Evolutionary conservation across 495 filamentous ascomycete species (phyloP).

Genomic region (Alectoria sarmentosa): DNA sequence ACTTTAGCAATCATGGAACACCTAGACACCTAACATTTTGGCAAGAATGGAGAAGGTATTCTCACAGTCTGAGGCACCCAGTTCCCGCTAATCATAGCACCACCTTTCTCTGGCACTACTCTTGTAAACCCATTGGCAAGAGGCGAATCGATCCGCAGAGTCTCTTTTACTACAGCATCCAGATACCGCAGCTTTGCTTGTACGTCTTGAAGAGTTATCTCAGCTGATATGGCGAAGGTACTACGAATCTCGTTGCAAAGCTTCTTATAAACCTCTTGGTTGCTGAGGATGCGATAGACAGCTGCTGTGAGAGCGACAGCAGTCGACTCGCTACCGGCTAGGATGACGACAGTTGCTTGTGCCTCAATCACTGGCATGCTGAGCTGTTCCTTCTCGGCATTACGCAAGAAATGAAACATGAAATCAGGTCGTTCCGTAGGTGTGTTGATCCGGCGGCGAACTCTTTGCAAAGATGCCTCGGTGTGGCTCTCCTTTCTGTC

Average conservation of each 20-base stretch:
- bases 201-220: constrained; percentile 28
- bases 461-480: constrained; percentile 12
- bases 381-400: constrained; percentile 17
- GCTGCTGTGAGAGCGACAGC: constrained; percentile 13
- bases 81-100: constrained; percentile 41
- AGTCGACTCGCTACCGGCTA: constrained; percentile 13
- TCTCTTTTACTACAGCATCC: constrained; percentile 50
- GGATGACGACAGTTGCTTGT: constrained; percentile 16
- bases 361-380: constrained; percentile 11
- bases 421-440: constrained; percentile 17
- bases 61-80: constrained; percentile 32
- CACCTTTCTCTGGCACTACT: constrained; percentile 34
- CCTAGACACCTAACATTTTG: constrained; percentile 7
- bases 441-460: constrained; percentile 14
- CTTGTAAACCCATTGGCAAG: constrained; percentile 42
- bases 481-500: constrained; percentile 13
- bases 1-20: not conserved
- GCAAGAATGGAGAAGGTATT: constrained; percentile 12
- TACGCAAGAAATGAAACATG: constrained; percentile 16
- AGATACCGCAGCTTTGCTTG: constrained; percentile 43
- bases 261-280: constrained; percentile 30
- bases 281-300: constrained; percentile 32
- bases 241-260: constrained; percentile 25
- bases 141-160: constrained; percentile 53
- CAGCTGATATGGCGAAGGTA: constrained; percentile 3